Evolutionary conservation across 2,329 filamentous ascomycete species (phyloP), one percentile per base, ranked within the genome.

Genomic region (Stagonosporopsis rhizophila): DNA sequence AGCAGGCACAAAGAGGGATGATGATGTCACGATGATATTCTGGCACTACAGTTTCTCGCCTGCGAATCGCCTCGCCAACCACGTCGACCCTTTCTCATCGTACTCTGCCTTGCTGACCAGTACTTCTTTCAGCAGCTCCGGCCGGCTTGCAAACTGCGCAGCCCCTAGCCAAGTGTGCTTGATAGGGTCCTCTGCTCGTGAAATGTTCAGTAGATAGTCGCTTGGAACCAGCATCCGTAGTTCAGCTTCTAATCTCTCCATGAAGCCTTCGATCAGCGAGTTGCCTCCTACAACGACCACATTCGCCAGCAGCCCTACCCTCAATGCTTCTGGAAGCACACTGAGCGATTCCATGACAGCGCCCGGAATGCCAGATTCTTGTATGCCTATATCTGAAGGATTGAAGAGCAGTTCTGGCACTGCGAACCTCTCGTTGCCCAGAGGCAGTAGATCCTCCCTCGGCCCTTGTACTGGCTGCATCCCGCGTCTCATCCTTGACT

Each of bases 321-420:
- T 93, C 7, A 98, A 78, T 0, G 90, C 91, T n/a, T 90, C 82
- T 0, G 95, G 95, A 9, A 98, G 76, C 12, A 81, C 82, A 8
- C 85, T 83, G 14, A 99, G 77, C 12, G 88, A 90, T 73, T 97
- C 88, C 77, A 95, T 82, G 11, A 97, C 84, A n/a, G 92, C 83
- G 44, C 93, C 90, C 0, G 91, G 85, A 19, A 99, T 81, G 0
- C 95, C 95, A 0, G 89, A 87, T 68, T 96, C 91, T 42, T 87
- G 85, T 75, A 97, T 86, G 0, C 92, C 93, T 39, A 96, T 88
- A 76, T 98, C 94, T 3, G 84, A 83, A 0, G 95, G 95, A 52
- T 85, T 89, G 78, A 99, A 98, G 2, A 99, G 79, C 6, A 98
- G 82, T 73, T 99, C 95, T 0, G 95, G 94, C 0, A 96, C 89